These are phyloP conservation scores for Linnemannia schmuckeri DNA, from an alignment of 192 early-diverging fungal genomes.

Conservation along the genomic window DNA sequence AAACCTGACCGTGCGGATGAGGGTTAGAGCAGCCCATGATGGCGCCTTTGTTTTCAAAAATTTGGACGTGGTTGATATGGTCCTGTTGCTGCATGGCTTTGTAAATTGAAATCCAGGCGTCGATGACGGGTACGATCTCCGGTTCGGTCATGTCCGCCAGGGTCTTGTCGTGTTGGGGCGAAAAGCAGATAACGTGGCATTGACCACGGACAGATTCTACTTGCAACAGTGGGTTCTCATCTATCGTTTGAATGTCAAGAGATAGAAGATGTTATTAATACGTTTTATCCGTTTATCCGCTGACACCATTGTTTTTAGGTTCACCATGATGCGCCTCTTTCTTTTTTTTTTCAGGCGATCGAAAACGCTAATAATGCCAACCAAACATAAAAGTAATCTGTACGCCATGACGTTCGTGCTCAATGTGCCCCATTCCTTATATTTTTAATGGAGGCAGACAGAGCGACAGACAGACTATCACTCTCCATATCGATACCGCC, in stretches of 20 bases:
- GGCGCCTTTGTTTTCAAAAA: constrained; percentile 98
- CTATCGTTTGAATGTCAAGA: background rate
- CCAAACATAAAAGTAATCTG: too few species aligned
- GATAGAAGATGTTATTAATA: background rate
- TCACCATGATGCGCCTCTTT: background rate
- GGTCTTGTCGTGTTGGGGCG: constrained; percentile 89
- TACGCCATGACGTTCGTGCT: too few species aligned
- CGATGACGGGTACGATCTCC: constrained; percentile 78
- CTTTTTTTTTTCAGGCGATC: too few species aligned
- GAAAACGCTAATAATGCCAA: too few species aligned
- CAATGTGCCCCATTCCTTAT: too few species aligned
- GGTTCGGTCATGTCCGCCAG: constrained; percentile 84
- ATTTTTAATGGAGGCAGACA: too few species aligned
- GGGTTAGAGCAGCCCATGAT: constrained; percentile 98
- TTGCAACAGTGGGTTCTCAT: constrained; percentile 60
- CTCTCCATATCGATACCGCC: too few species aligned
- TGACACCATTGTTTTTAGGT: background rate
- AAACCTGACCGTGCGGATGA: constrained; percentile 96
- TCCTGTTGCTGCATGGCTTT: constrained; percentile 62
- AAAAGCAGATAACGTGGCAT: constrained; percentile 95
- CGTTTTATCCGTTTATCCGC: background rate
- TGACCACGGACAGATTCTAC: constrained; percentile 77
- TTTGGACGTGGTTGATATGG: constrained; percentile 85
- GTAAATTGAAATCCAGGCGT: constrained; percentile 80
- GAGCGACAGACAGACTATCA: too few species aligned